These are phyloP conservation scores for Salvia sclarea DNA, from an alignment of 305 asterid genomes.

Conservation along the genomic window DNA sequence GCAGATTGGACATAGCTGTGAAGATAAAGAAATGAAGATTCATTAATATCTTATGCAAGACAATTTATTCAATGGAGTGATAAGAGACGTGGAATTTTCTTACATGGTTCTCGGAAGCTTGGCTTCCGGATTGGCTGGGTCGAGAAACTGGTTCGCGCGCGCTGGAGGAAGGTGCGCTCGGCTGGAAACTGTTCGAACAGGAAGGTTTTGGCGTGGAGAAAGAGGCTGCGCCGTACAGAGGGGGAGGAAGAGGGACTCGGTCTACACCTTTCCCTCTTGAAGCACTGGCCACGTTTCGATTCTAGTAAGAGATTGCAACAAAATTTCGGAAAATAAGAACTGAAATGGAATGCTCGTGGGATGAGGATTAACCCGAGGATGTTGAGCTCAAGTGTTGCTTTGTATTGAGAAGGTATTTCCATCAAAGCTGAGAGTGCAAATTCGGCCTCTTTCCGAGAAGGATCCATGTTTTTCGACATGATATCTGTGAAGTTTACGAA, in stretches of 20 bases:
- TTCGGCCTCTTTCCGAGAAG: slow-evolving; percentile 84
- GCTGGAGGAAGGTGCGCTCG: slow-evolving; percentile 67
- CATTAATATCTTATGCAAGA: background rate
- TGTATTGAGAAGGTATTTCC: slow-evolving; percentile 96
- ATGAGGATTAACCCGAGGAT: slow-evolving; percentile 68
- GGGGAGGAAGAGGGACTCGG: slow-evolving; percentile 86
- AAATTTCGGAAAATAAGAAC: background rate
- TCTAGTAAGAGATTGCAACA: slow-evolving; percentile 25
- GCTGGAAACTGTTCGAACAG: slow-evolving; percentile 50
- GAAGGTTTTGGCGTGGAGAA: slow-evolving; percentile 55
- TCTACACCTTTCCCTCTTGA: slow-evolving; percentile 69
- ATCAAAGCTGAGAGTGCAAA: slow-evolving; percentile 89
- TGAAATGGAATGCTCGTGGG: background rate
- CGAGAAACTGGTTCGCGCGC: slow-evolving; percentile 35
- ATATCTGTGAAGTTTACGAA: slow-evolving; percentile 93
- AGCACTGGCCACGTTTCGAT: slow-evolving; percentile 49
- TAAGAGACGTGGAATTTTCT: background rate
- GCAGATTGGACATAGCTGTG: slow-evolving; percentile 94
- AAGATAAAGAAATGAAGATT: background rate
- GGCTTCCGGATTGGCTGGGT: slow-evolving; percentile 49
- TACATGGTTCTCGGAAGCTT: slow-evolving; percentile 74
- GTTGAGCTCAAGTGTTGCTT: slow-evolving; percentile 87
- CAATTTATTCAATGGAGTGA: background rate
- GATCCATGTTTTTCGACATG: slow-evolving; percentile 67
- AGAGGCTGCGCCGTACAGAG: slow-evolving; percentile 68